phyloP scores from a whole-genome alignment of 805 yeast species.

The Spathaspora sp. region DNA sequence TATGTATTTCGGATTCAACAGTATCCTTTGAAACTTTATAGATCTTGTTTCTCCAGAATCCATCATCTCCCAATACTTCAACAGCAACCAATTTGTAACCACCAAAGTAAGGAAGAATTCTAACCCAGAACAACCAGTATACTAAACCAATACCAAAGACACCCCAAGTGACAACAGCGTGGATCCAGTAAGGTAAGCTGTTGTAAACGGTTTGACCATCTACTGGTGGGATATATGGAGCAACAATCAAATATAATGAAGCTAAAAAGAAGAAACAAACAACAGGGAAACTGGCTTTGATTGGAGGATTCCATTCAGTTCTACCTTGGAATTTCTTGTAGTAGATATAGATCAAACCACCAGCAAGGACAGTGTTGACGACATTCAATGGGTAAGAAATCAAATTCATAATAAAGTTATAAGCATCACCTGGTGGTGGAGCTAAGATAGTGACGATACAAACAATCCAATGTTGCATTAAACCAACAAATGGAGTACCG shows the following conservation, averaged over 20 bases:
- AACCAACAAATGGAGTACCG: slow-evolving; percentile 68
- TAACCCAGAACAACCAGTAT: slow-evolving; percentile 67
- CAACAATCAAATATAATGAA: slow-evolving; percentile 64
- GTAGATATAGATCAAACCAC: slow-evolving; percentile 59
- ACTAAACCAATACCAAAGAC: slow-evolving; percentile 60
- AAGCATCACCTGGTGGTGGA: slow-evolving; percentile 80
- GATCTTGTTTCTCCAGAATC: slow-evolving; percentile 67
- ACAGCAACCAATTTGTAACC: slow-evolving; percentile 49
- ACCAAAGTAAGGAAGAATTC: slow-evolving; percentile 51
- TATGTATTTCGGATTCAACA: slow-evolving; percentile 6
- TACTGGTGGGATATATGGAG: slow-evolving; percentile 77
- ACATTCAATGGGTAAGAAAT: slow-evolving; percentile 80
- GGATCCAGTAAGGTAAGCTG: slow-evolving; percentile 71
- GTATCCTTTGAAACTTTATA: slow-evolving; percentile 33
- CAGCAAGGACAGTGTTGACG: slow-evolving; percentile 61
- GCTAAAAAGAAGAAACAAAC: slow-evolving; percentile 60
- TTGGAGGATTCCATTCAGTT: slow-evolving; percentile 66
- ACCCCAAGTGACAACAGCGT: slow-evolving; percentile 81
- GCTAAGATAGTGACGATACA: slow-evolving; percentile 73
- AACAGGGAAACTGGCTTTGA: slow-evolving; percentile 63
- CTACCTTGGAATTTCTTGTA: slow-evolving; percentile 48
- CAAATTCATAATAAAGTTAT: slow-evolving; percentile 74
- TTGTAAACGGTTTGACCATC: slow-evolving; percentile 65
- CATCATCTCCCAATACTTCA: slow-evolving; percentile 61
- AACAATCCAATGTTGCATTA: slow-evolving; percentile 73